Percentiles rank a stretch among this genome's conserved stretches.
phyloP scores from a whole-genome alignment of 805 yeast species.

The Ogataea parapolymorpha region DNA sequence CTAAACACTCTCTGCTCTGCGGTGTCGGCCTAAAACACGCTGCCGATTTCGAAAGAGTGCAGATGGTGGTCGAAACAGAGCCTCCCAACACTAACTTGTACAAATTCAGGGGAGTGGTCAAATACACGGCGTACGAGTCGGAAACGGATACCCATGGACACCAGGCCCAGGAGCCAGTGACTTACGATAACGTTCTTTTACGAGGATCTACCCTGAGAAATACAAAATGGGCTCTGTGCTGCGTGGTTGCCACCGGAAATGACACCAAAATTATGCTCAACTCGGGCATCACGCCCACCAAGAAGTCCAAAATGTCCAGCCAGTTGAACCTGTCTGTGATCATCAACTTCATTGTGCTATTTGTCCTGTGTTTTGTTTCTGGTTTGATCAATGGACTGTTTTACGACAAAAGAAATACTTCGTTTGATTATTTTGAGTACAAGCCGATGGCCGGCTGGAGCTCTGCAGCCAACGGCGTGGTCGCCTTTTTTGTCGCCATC shows the following conservation, averaged over 20 bases:
- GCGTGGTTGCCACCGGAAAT: conserved; percentile 71
- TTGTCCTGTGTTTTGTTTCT: conserved; percentile 62
- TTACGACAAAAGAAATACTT: conserved; percentile 42
- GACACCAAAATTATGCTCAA: conserved; percentile 78
- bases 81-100: conserved; percentile 67
- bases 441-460: conserved; percentile 53
- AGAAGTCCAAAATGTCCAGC: conserved; percentile 59
- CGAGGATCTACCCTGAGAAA: conserved; percentile 74
- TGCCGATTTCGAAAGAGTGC: conserved; percentile 53
- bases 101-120: conserved; percentile 62
- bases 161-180: conserved; percentile 51
- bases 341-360: conserved; percentile 58
- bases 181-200: conserved; percentile 59
- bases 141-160: conserved; percentile 29
- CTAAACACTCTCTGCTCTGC: conserved; percentile 49
- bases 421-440: conserved; percentile 57
- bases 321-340: conserved; percentile 66
- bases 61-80: conserved; percentile 66
- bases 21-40: conserved; percentile 55
- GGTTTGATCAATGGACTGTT: conserved; percentile 69
- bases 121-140: conserved; percentile 41
- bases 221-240: conserved; percentile 72
- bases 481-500: conserved; percentile 67
- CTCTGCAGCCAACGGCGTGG: conserved; percentile 62
- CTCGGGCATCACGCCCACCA: conserved; percentile 75